phyloP scores from a whole-genome alignment of 768 basidiomycete species.

The Calvatia gigantea region DNA sequence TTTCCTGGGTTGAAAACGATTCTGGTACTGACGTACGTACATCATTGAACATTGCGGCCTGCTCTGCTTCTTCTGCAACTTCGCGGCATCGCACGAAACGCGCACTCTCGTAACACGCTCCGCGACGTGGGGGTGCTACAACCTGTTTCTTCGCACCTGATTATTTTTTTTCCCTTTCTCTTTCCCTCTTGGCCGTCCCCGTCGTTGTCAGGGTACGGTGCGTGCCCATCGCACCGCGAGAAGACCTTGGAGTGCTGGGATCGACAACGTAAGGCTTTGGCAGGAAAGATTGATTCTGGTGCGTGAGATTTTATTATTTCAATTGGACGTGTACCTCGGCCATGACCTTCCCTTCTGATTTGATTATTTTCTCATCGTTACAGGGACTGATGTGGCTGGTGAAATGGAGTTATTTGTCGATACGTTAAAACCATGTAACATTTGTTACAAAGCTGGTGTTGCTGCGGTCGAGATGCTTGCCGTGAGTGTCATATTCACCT shows the following conservation, averaged over 20 bases:
- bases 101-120: neutral
- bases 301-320: conserved; percentile 10
- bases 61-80: neutral
- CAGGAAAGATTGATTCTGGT: conserved; percentile 54
- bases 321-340: neutral
- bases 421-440: conserved; percentile 44
- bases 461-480: conserved; percentile 70
- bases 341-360: conserved; percentile 3
- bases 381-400: conserved; percentile 63
- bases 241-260: conserved; percentile 49
- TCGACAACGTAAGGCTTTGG: conserved; percentile 40
- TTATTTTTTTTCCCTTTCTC: conserved; percentile 1
- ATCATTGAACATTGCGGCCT: neutral
- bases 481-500: conserved; percentile 32
- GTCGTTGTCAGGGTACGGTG: conserved; percentile 46
- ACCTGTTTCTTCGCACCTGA: neutral
- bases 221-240: conserved; percentile 49
- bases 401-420: conserved; percentile 58
- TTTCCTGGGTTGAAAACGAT: neutral
- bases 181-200: neutral
- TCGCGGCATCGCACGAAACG: conserved; percentile 2
- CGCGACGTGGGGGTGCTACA: neutral
- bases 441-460: conserved; percentile 55
- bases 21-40: neutral
- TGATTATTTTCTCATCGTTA: conserved; percentile 8